These are phyloP conservation scores for Pseudocercospora cruenta DNA, from an alignment of 2,329 filamentous ascomycete genomes.

Conservation along the genomic window DNA sequence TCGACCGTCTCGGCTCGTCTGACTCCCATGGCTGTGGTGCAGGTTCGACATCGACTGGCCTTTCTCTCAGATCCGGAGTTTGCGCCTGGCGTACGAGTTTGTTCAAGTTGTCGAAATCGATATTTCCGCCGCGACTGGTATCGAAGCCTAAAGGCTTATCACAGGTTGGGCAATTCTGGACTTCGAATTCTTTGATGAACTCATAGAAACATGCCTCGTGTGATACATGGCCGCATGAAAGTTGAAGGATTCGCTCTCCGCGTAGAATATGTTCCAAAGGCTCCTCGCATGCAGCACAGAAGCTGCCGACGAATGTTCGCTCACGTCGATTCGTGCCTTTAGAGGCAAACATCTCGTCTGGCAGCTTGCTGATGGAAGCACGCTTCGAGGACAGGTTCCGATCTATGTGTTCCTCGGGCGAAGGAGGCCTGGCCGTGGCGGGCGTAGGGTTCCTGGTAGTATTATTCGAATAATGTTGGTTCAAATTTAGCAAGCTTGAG, in stretches of 20 bases:
- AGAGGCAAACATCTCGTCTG: constrained; percentile 39
- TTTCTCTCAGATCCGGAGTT: constrained; percentile 42
- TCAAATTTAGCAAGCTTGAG: constrained; percentile 27
- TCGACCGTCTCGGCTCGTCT: constrained; percentile 24
- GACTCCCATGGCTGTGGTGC: constrained; percentile 69
- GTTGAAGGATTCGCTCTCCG: constrained; percentile 91
- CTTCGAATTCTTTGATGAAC: constrained; percentile 92
- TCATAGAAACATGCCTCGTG: constrained; percentile 99
- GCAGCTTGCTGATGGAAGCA: constrained; percentile 26
- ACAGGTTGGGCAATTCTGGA: constrained; percentile 91
- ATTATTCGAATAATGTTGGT: constrained; percentile 19
- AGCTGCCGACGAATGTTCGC: constrained; percentile 90
- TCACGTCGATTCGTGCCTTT: constrained; percentile 65
- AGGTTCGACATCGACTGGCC: constrained; percentile 42
- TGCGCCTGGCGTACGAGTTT: constrained; percentile 86
- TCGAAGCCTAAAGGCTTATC: constrained; percentile 90
- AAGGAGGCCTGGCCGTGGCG: constrained; percentile 19
- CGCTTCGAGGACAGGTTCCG: constrained; percentile 24
- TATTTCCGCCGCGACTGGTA: constrained; percentile 88
- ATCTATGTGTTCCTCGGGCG: constrained; percentile 19
- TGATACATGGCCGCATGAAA: constrained; percentile 94
- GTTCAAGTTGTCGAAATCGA: constrained; percentile 81
- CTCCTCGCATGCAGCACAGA: constrained; percentile 96
- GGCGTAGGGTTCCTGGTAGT: constrained; percentile 13
- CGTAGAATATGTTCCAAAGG: constrained; percentile 92